Evolutionary conservation across 2,329 filamentous ascomycete genomes (phyloP).

Genomic region (Simplicillium aogashimaense): DNA sequence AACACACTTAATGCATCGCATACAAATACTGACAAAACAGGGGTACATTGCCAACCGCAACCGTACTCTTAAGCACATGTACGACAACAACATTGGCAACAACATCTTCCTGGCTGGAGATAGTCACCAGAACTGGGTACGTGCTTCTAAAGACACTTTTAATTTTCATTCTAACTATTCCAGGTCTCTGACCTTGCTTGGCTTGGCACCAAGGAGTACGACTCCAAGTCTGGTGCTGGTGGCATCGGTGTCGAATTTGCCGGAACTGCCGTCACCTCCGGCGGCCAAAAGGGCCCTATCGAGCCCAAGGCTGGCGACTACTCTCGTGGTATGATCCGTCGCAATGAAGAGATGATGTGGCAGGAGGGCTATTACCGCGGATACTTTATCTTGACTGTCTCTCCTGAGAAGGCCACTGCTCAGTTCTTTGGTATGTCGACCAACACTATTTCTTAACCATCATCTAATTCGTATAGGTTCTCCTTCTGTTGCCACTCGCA

Average conservation of each 20-base stretch:
- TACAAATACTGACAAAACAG: constrained; percentile 9
- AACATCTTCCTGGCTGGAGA: constrained; percentile 67
- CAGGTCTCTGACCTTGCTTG: constrained; percentile 41
- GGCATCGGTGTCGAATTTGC: constrained; percentile 55
- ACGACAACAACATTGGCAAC: constrained; percentile 59
- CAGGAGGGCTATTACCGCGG: constrained; percentile 65
- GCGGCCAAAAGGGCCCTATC: constrained; percentile 48
- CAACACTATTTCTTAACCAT: not conserved
- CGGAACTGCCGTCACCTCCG: constrained; percentile 55
- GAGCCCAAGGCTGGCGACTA: constrained; percentile 40
- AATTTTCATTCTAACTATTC: no score
- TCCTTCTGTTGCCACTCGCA: constrained; percentile 48
- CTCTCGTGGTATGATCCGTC: constrained; percentile 29
- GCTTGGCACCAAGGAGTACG: constrained; percentile 43
- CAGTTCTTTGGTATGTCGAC: constrained; percentile 48
- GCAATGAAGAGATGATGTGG: constrained; percentile 60
- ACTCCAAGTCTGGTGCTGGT: constrained; percentile 40
- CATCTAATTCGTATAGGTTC: constrained; percentile 13
- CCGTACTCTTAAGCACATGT: constrained; percentile 56
- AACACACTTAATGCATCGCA: not conserved
- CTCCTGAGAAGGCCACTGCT: constrained; percentile 47
- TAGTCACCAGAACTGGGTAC: constrained; percentile 55
- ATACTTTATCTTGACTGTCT: constrained; percentile 57
- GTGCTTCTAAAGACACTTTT: not conserved
- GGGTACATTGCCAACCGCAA: constrained; percentile 64